phyloP scores from a whole-genome alignment of 179 eudicot genomes.

The Carnegiea gigantea region DNA sequence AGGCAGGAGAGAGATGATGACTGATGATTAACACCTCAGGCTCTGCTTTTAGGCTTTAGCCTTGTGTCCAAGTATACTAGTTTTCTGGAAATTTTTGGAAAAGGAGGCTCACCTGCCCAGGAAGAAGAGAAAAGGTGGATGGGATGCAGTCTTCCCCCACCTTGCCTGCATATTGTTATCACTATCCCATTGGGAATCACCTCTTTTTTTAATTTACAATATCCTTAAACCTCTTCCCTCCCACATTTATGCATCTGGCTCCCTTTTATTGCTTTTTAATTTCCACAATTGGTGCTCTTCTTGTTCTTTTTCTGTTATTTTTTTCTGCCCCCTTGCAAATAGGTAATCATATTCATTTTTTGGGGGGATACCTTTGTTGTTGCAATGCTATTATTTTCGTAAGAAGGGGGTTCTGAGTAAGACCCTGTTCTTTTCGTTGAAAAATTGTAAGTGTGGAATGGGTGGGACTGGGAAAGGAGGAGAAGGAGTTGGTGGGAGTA shows the following conservation, averaged over 20 bases:
- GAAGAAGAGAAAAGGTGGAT: background rate
- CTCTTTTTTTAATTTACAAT: constrained; percentile 31
- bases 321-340: background rate
- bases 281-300: background rate
- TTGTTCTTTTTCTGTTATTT: background rate
- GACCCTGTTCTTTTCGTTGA: too few species aligned
- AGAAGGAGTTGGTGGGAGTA: too few species aligned
- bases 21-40: background rate
- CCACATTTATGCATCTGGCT: constrained; percentile 30
- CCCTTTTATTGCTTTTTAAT: background rate
- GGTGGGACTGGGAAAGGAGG: too few species aligned
- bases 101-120: background rate
- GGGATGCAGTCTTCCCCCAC: background rate
- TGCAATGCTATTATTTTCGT: too few species aligned
- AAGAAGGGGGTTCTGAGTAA: too few species aligned
- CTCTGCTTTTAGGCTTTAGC: background rate
- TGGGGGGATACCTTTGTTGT: too few species aligned
- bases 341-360: background rate
- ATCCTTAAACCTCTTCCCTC: constrained; percentile 30
- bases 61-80: background rate
- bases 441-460: too few species aligned
- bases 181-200: constrained; percentile 35
- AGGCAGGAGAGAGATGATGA: background rate
- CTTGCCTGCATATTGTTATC: background rate
- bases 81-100: background rate